Base-by-base conservation (phyloP, 2,329 filamentous ascomycete genomes). In the Whalleya microplaca region DNA sequence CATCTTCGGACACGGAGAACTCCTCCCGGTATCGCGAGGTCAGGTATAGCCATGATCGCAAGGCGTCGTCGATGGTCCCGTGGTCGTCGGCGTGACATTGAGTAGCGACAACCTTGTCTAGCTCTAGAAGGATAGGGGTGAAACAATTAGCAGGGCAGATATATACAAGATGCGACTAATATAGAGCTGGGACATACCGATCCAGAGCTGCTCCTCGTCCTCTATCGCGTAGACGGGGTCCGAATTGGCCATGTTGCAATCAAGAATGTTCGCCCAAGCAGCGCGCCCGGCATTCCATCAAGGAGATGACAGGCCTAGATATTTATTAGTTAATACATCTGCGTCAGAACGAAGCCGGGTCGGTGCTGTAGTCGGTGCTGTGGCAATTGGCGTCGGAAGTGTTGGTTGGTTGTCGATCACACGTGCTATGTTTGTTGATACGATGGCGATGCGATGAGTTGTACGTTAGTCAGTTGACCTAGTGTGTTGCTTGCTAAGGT, bases 131-230 rank as follows among this genome's bases (percentile, higher is more conserved):
- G 42, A 16, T 3, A 42, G 41, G 14, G 19, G 42, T 6, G 40
- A 27, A 21, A 48, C n/a, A 51, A 54, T 59, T 41, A 41, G 12
- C 40, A 16, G 40, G 21, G 23, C 44, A 48, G 21, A 21, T 29
- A 42, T 16, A 21, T 18, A 21, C 12, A 42, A 19, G 42, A 19
- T 53, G 20, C 37, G 18, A 43, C 46, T 23, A 47, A 41, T 32
- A n/a, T 51, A 45, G 59, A 51, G 64, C 10, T 19, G 57, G 66
- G 65, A 67, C 83, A 73, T 74, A 96, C 93, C 90, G 76, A 87
- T 82, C 94, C 92, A 97, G 78, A 96, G 92, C 76, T 93, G 88
- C 74, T 92, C 84, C 77, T 92, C 91, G 74, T 86, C 88, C 75
- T 93, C 89, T 74, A 91, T 82, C 71, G 80, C 82, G 74, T 85